Base-by-base conservation (phyloP, 1,284 basidiomycete genomes). In the Ceratobasidium sp. region DNA sequence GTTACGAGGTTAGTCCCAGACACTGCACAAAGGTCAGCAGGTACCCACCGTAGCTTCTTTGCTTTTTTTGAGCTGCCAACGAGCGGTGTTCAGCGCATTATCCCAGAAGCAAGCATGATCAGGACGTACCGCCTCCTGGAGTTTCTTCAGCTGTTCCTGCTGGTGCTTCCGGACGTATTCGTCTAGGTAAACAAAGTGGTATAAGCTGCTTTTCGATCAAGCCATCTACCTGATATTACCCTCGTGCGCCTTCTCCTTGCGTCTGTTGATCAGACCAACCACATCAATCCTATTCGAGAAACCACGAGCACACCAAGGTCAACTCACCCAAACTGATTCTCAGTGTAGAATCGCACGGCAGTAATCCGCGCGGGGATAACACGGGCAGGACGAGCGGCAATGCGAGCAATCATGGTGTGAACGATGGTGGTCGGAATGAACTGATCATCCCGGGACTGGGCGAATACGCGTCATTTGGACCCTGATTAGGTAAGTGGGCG, bases 371-470 rank as follows among this genome's bases (percentile, higher is more conserved):
- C 27, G 12, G 65, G 33, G 27, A 33, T n/a, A 35, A 52, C 23
- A 18, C 44, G 65, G 27, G 50, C 59, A 52, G 71, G 23, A 54
- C 71, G 71, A 54, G 48, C 48, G 35, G 60, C 60, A 74, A 74
- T 52, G 48, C 71, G 71, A 60, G 71, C 71, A 35, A 74, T 64
- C 71, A 74, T 74, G 48, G 57, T 70, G 68, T 70, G 54, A 38
- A 52, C 27, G 68, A 44, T 65, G 57, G 48, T 74, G 60, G 71
- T 74, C 55, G 52, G 54, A 35, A 62, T 57, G 60, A 55, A 65
- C 41, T 73, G 70, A 62, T 60, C 27, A 62, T 73, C 55, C 70
- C 57, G 71, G 71, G 30, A 64, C 41, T 23, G 8, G 67, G 33
- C 48, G 41, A 64, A 48, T 18, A 67, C 65, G 50, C 71, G 71